Evolutionary conservation across 148 eudicot species (phyloP).

Genomic region (Limonium bicolor): DNA sequence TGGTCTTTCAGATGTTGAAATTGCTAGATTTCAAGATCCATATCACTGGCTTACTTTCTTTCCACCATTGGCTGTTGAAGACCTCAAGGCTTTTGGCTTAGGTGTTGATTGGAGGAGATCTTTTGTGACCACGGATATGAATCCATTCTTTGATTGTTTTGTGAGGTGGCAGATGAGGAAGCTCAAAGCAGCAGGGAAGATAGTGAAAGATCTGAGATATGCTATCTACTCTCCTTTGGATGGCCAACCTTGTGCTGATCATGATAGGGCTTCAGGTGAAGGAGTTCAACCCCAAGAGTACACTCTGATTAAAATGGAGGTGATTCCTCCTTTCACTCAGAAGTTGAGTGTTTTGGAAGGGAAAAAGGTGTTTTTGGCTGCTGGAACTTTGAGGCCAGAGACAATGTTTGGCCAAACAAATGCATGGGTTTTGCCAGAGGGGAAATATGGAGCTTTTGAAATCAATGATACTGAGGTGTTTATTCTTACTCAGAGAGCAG

Average conservation of each 20-base stretch:
- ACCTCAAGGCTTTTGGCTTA: slow-evolving; percentile 75
- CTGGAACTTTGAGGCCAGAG: slow-evolving; percentile 90
- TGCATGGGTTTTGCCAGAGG: slow-evolving; percentile 90
- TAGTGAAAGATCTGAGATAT: slow-evolving; percentile 76
- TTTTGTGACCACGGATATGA: slow-evolving; percentile 70
- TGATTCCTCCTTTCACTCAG: slow-evolving; percentile 52
- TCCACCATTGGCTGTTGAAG: slow-evolving; percentile 73
- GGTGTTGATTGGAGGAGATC: slow-evolving; percentile 92
- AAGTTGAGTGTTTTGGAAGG: slow-evolving; percentile 58
- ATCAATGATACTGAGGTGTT: slow-evolving; percentile 70
- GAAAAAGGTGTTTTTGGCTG: slow-evolving; percentile 67
- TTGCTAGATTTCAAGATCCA: slow-evolving; percentile 55
- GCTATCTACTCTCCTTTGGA: slow-evolving; percentile 69
- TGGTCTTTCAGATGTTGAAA: slow-evolving; percentile 60
- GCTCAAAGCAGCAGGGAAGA: slow-evolving; percentile 59
- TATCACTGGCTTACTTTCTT: slow-evolving; percentile 58
- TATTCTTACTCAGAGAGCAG: slow-evolving; percentile 57
- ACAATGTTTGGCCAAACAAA: slow-evolving; percentile 95
- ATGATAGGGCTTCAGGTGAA: slow-evolving; percentile 95
- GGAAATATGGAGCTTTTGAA: slow-evolving; percentile 82
- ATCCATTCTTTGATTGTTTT: slow-evolving; percentile 72
- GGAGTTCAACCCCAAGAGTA: slow-evolving; percentile 94
- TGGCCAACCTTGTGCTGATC: slow-evolving; percentile 97
- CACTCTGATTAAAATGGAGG: slow-evolving; percentile 86
- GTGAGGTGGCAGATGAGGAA: slow-evolving; percentile 86